These are phyloP conservation scores for Ophiocordyceps unilateralis DNA, from an alignment of 2,329 filamentous ascomycete genomes.

Conservation along the genomic window DNA sequence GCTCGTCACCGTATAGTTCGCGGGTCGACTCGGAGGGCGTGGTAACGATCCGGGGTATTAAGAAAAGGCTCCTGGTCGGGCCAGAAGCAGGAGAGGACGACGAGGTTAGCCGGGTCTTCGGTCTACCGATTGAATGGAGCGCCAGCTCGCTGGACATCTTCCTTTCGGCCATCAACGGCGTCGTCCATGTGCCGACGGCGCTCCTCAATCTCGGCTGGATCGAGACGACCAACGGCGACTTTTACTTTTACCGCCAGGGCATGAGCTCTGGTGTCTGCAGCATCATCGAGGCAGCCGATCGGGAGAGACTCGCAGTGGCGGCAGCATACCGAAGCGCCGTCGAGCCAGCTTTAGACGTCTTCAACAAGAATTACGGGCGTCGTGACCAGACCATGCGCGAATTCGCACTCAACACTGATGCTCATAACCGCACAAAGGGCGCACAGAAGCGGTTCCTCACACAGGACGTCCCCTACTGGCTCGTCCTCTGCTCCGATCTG, in stretches of 20 bases:
- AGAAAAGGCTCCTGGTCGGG: constrained; percentile 1
- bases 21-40: constrained; percentile 2
- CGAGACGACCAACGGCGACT: constrained; percentile 4
- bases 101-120: background rate
- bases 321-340: background rate
- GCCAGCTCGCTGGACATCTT: constrained; percentile 3
- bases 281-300: constrained; percentile 2
- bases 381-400: constrained; percentile 1
- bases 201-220: constrained; percentile 5
- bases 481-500: constrained; percentile 1
- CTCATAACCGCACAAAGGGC: constrained; percentile 4
- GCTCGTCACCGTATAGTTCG: constrained; percentile 4
- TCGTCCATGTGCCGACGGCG: constrained; percentile 4
- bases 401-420: constrained; percentile 2
- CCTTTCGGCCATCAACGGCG: constrained; percentile 3
- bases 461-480: constrained; percentile 1
- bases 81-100: background rate
- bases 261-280: constrained; percentile 4
- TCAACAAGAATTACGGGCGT: constrained; percentile 1
- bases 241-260: constrained; percentile 5
- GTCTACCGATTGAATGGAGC: constrained; percentile 3
- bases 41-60: constrained; percentile 3
- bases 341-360: background rate
- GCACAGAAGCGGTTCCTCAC: constrained; percentile 1
- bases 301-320: background rate